Evolutionary conservation across 2,329 filamentous ascomycete species (phyloP), one percentile per base, ranked within the genome.

Genomic region (Diplodia mutila): DNA sequence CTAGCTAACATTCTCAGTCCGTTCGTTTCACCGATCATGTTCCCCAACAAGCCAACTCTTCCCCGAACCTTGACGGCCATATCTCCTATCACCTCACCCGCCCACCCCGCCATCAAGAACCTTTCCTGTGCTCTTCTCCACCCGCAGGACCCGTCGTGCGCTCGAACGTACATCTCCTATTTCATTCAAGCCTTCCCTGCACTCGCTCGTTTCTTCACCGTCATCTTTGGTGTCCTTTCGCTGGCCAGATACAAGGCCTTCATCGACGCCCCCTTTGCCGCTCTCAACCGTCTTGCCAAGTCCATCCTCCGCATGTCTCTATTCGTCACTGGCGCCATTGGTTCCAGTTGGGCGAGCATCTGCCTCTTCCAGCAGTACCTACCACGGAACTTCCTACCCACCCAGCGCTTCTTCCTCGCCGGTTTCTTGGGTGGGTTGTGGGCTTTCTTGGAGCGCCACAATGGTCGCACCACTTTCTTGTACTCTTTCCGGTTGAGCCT

Each of bases 91-190:
- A 93, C 92, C 1, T 89, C 91, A 1, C 87, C 91, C 32, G 94
- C 94, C 0, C 94, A 98, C 75, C 94, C 94, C 1, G 88, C 93
- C 51, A 94, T 97, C 77, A 89, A 87, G 11, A 90, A 89, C 29
- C 87, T 97, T 23, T 94, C 93, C 52, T 99, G 95, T 80, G 94
- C 94, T 0, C 86, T 94, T 1, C 87, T 98, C 2, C 94, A 99
- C 76, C 94, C 94, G 0, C 85, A 87, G 21, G 92, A 97, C 73
- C 94, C 94, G 1, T 97, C 92, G 21, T 99, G 94, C 78, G 86
- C 90, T 46, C 91, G 92, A 34, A 96, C 92, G 3, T 96, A 94
- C 77, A 82, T 97, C 54, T 91, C 92, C 69, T 96, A 95, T 80
- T 94, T 92, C 87, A 87, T 97, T 68, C 87, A 88, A 66, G 90